Conservation (phyloP, 2,329 filamentous ascomycete genomes). For the Paramyrothecium sp. region DNA sequence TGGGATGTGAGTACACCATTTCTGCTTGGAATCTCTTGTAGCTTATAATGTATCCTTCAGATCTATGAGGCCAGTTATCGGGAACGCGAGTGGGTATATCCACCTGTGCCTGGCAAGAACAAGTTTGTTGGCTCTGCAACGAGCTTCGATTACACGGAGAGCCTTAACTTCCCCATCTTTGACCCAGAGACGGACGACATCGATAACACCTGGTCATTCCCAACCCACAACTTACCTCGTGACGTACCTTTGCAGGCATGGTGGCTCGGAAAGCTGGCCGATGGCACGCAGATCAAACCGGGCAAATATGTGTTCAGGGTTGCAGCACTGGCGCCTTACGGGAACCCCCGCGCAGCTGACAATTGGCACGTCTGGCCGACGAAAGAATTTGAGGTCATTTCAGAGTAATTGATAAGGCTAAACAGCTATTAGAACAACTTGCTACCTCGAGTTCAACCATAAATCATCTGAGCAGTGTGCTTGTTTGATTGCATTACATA, state of each 20-base stretch:
- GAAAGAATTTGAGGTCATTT: not conserved
- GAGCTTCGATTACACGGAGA: slow-evolving; percentile 14
- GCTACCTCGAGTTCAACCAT: too few relatives aligned
- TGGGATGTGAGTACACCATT: slow-evolving; percentile 9
- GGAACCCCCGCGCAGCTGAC: slow-evolving; percentile 9
- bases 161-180: not conserved
- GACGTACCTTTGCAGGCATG: slow-evolving; percentile 12
- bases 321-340: slow-evolving; percentile 22
- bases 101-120: slow-evolving; percentile 19
- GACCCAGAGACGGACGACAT: slow-evolving; percentile 9
- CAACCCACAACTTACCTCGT: slow-evolving; percentile 13
- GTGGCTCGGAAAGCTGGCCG: slow-evolving; percentile 24
- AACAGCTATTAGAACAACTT: too few relatives aligned
- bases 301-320: slow-evolving; percentile 20
- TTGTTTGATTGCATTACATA: too few relatives aligned
- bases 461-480: too few relatives aligned
- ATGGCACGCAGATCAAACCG: slow-evolving; percentile 19
- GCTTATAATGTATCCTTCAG: not conserved
- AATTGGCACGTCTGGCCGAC: slow-evolving; percentile 20
- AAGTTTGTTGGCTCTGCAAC: slow-evolving; percentile 21
- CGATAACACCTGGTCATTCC: slow-evolving; percentile 16
- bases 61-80: slow-evolving; percentile 22
- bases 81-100: slow-evolving; percentile 23
- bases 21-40: too few relatives aligned
- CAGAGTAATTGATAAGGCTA: not conserved